Conservation (phyloP, 176 grass and related monocot species). For the Oryza glumipatula region DNA sequence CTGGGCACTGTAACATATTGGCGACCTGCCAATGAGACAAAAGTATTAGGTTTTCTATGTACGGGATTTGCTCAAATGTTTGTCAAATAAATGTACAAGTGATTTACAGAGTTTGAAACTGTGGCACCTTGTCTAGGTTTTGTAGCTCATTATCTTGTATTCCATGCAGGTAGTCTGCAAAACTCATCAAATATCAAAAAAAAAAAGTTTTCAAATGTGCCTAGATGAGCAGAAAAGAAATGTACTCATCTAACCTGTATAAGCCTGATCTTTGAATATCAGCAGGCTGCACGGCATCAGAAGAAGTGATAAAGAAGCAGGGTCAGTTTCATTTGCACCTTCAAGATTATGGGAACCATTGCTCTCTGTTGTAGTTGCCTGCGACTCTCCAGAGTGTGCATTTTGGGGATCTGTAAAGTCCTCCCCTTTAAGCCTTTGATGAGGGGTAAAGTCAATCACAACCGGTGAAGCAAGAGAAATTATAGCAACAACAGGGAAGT, state of each 20-base stretch:
- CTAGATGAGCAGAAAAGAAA: neutral
- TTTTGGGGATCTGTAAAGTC: constrained; percentile 29
- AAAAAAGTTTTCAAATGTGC: neutral
- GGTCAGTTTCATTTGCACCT: constrained; percentile 25
- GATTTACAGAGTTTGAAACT: neutral
- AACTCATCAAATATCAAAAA: constrained; percentile 27
- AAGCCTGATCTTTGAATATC: constrained; percentile 84
- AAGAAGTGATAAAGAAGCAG: constrained; percentile 48
- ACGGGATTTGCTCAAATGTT: neutral
- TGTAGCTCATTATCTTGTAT: constrained; percentile 77
- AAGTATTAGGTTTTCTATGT: neutral
- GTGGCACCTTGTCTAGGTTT: constrained; percentile 73
- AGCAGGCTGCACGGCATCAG: constrained; percentile 76
- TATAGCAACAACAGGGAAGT: constrained; percentile 83
- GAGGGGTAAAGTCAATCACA: constrained; percentile 78
- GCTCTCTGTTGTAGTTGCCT: neutral
- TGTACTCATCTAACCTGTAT: constrained; percentile 55
- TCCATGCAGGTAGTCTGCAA: constrained; percentile 84
- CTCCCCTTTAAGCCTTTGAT: constrained; percentile 55
- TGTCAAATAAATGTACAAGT: neutral
- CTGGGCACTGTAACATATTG: constrained; percentile 57
- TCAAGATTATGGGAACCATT: constrained; percentile 18
- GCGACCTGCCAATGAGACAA: constrained; percentile 44
- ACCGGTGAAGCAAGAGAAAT: constrained; percentile 81
- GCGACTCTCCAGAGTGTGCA: neutral